A percentile compares a stretch with the other conserved stretches of the same genome.
Evolutionary conservation across 2,329 filamentous ascomycete genomes (phyloP).

Genomic region (Paradendryphiella salina): DNA sequence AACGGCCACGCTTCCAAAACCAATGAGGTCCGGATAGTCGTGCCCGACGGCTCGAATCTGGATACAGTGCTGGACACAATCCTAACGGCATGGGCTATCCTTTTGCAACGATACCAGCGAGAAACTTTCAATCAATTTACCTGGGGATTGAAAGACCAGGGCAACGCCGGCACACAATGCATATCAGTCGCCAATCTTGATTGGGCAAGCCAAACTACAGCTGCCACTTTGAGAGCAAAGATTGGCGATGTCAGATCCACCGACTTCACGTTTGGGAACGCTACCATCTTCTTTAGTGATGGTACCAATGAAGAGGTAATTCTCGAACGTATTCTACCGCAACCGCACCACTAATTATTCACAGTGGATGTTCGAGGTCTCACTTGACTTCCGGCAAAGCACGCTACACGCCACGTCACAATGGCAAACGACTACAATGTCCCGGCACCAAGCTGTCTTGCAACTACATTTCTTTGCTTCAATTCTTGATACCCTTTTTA

Average conservation of each 20-base stretch:
- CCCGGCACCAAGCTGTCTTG: constrained; percentile 50
- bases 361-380: constrained; percentile 39
- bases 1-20: constrained; percentile 7
- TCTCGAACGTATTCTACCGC: background rate
- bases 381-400: constrained; percentile 29
- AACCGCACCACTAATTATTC: constrained; percentile 1
- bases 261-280: constrained; percentile 11
- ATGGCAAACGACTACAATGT: constrained; percentile 50
- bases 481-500: constrained; percentile 45
- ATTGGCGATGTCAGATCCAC: constrained; percentile 19
- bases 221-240: constrained; percentile 21
- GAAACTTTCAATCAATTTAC: constrained; percentile 38
- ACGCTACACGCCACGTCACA: constrained; percentile 46
- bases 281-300: constrained; percentile 34
- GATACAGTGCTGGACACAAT: constrained; percentile 27
- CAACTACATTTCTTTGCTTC: constrained; percentile 50
- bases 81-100: constrained; percentile 39
- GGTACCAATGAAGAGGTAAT: constrained; percentile 37
- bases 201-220: constrained; percentile 18
- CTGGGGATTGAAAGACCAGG: constrained; percentile 29
- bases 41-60: constrained; percentile 11
- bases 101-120: constrained; percentile 39
- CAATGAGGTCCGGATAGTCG: constrained; percentile 24
- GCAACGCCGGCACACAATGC: constrained; percentile 15
- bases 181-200: constrained; percentile 26